Evolutionary conservation across 1,139 yeast genomes (phyloP).

Genomic region (Entelexis paramagnoliae): DNA sequence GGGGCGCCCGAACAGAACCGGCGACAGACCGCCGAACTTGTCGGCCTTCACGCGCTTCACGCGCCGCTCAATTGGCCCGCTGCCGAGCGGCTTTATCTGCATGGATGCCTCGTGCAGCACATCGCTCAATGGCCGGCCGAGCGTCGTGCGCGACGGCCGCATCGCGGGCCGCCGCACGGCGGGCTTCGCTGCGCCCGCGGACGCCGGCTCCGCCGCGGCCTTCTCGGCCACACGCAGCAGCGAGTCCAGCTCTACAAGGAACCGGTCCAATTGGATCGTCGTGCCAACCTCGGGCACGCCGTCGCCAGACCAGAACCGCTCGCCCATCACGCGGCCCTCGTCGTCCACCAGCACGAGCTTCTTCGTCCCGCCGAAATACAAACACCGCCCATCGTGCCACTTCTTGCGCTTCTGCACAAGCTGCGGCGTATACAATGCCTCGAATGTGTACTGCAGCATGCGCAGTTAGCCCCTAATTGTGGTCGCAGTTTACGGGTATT

Average conservation of each 20-base stretch:
- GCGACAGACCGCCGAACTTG: conserved; percentile 1
- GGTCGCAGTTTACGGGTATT: too few species aligned
- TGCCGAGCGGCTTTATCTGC: conserved; percentile 6
- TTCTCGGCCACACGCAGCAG: not conserved
- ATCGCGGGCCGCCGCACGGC: not conserved
- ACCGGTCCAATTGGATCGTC: conserved; percentile 12
- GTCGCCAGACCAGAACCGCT: conserved; percentile 12
- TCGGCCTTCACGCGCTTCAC: conserved; percentile 5
- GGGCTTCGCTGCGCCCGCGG: not conserved
- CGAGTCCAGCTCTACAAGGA: conserved; percentile 17
- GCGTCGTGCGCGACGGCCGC: not conserved
- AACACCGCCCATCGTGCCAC: conserved; percentile 21
- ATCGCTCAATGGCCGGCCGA: conserved; percentile 7
- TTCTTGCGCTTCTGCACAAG: conserved; percentile 22
- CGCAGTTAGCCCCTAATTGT: too few species aligned
- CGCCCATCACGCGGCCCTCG: conserved; percentile 17
- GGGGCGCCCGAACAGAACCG: not conserved
- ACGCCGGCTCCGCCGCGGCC: not conserved
- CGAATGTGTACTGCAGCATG: conserved; percentile 8
- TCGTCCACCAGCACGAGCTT: conserved; percentile 16
- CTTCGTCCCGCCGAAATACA: not conserved
- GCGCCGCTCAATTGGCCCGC: not conserved
- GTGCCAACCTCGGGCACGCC: conserved; percentile 14
- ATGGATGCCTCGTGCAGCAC: conserved; percentile 3
- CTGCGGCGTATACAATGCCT: conserved; percentile 20